Evolutionary conservation across 2,329 filamentous ascomycete species (phyloP).

Genomic region (Cladosporium sp.): DNA sequence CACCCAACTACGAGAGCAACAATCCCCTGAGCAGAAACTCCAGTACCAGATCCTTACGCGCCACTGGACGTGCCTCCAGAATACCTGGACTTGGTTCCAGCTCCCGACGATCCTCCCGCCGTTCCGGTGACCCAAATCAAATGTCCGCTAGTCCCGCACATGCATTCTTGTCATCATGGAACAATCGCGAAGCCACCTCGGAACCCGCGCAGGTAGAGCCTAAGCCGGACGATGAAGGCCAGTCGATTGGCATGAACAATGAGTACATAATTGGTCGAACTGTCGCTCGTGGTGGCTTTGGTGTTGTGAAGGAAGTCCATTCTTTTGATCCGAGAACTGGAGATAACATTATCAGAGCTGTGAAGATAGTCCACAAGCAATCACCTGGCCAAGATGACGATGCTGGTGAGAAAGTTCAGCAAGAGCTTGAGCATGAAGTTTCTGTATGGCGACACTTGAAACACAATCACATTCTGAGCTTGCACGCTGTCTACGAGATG

Average conservation of each 20-base stretch:
- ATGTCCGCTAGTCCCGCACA: slow-evolving; percentile 36
- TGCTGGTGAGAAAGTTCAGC: slow-evolving; percentile 65
- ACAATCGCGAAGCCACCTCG: slow-evolving; percentile 22
- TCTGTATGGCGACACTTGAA: slow-evolving; percentile 66
- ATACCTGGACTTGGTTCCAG: slow-evolving; percentile 23
- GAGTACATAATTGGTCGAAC: slow-evolving; percentile 68
- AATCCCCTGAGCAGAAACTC: slow-evolving; percentile 33
- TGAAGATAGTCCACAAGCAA: slow-evolving; percentile 67
- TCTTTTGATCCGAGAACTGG: slow-evolving; percentile 54
- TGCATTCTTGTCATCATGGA: slow-evolving; percentile 35
- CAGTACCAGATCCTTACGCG: slow-evolving; percentile 32
- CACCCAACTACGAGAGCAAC: slow-evolving; percentile 27
- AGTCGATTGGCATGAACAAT: slow-evolving; percentile 60
- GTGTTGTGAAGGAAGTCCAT: slow-evolving; percentile 65
- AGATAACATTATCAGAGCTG: slow-evolving; percentile 57
- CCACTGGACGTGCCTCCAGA: slow-evolving; percentile 22
- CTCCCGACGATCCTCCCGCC: slow-evolving; percentile 30
- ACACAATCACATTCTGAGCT: slow-evolving; percentile 61
- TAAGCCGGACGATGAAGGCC: slow-evolving; percentile 66
- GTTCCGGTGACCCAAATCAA: slow-evolving; percentile 29
- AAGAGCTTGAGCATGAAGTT: slow-evolving; percentile 68
- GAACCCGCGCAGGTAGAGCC: slow-evolving; percentile 31
- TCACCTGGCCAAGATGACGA: slow-evolving; percentile 56
- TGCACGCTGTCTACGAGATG: slow-evolving; percentile 65
- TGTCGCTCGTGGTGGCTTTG: slow-evolving; percentile 66